Evolutionary conservation across 352 stramenopile genomes (phyloP).

Genomic region (Globisporangium parvum): DNA sequence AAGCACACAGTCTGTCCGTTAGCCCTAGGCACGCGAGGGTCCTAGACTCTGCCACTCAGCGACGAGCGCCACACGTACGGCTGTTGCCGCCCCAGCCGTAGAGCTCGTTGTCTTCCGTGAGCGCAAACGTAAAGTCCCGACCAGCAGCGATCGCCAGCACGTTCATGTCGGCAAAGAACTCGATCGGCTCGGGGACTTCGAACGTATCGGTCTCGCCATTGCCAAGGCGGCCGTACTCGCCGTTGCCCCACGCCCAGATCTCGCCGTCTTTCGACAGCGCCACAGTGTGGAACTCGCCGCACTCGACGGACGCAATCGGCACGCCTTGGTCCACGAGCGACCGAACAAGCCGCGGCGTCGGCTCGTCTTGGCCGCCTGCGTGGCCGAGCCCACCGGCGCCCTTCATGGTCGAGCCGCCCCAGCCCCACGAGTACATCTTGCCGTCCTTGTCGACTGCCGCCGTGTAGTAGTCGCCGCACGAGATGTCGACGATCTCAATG

Average conservation of each 20-base stretch:
- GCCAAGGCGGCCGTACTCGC: constrained; percentile 88
- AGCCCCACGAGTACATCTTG: constrained; percentile 90
- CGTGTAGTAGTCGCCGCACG: constrained; percentile 84
- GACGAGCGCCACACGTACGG: constrained; percentile 36
- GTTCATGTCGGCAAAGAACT: constrained; percentile 77
- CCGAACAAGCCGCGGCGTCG: constrained; percentile 53
- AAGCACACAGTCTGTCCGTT: constrained; percentile 2
- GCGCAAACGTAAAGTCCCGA: constrained; percentile 85
- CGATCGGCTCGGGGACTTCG: constrained; percentile 77
- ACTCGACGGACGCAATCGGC: constrained; percentile 65
- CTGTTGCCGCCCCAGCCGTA: constrained; percentile 92
- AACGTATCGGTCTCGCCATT: constrained; percentile 84
- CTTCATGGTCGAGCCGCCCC: constrained; percentile 81
- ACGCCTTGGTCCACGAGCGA: constrained; percentile 80
- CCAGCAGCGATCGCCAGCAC: constrained; percentile 72
- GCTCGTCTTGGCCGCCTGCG: constrained; percentile 65
- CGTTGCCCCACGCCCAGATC: constrained; percentile 89
- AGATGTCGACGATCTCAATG: constrained; percentile 77
- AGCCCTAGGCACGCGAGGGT: background rate
- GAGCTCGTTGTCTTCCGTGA: constrained; percentile 79
- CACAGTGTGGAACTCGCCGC: constrained; percentile 87
- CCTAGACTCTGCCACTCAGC: background rate
- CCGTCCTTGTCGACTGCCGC: constrained; percentile 78
- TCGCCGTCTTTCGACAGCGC: constrained; percentile 86
- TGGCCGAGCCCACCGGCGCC: constrained; percentile 69